Evolutionary conservation across 352 stramenopile genomes (phyloP).

Genomic region (Phytophthora citrophthora): DNA sequence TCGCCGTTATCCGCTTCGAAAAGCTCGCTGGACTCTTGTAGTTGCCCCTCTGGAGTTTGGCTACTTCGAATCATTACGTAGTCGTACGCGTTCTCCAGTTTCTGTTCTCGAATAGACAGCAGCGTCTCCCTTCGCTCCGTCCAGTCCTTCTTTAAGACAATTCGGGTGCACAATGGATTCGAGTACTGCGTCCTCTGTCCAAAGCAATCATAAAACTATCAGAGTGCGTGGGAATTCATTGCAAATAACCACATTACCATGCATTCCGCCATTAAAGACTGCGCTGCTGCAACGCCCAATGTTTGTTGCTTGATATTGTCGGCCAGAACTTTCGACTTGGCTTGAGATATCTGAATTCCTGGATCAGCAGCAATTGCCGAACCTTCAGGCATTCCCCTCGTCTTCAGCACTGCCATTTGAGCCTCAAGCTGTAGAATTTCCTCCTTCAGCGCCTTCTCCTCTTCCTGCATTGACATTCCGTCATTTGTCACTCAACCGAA

Average conservation of each 20-base stretch:
- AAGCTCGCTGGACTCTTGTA: conserved; percentile 22
- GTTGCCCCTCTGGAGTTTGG: conserved; percentile 7
- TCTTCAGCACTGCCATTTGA: conserved; percentile 23
- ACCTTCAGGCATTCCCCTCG: conserved; percentile 8
- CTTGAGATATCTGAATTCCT: conserved; percentile 3
- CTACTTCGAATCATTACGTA: conserved; percentile 32
- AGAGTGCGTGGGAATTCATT: too few species aligned
- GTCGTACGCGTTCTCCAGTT: conserved; percentile 26
- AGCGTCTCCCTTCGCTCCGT: conserved; percentile 19
- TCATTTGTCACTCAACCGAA: not conserved
- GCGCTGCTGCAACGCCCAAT: conserved; percentile 17
- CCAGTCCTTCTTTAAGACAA: conserved; percentile 27
- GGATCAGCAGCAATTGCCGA: conserved; percentile 11
- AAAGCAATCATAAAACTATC: not conserved
- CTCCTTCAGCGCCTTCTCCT: conserved; percentile 4
- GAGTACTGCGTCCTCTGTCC: conserved; percentile 18
- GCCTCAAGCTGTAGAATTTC: conserved; percentile 23
- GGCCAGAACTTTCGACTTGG: conserved; percentile 12
- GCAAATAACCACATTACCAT: conserved; percentile 5
- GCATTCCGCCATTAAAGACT: conserved; percentile 28
- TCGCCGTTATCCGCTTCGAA: conserved; percentile 35
- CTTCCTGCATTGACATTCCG: not conserved
- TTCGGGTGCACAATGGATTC: conserved; percentile 27
- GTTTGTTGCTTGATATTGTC: conserved; percentile 13
- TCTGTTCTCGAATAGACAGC: conserved; percentile 18